Evolutionary conservation across 345 rosid genomes (phyloP).

Genomic region (Euphorbia tirucalli): DNA sequence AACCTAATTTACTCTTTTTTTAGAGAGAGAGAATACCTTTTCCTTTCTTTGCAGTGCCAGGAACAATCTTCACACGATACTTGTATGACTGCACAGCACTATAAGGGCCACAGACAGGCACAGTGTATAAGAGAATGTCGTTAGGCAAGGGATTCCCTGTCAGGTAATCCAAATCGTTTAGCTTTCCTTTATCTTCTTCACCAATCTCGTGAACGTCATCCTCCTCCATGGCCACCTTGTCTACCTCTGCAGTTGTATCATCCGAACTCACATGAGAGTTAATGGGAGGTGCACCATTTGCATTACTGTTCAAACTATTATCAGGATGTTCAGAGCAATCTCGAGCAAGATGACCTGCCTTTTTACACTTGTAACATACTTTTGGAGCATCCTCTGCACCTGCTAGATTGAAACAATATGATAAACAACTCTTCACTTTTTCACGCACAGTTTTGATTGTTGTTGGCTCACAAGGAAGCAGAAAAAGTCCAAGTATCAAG

Average conservation of each 20-base stretch:
- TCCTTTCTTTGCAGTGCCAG: constrained; percentile 92
- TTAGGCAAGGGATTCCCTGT: constrained; percentile 77
- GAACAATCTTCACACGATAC: constrained; percentile 81
- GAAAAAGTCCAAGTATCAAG: background rate
- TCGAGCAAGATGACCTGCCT: constrained; percentile 77
- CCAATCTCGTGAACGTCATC: constrained; percentile 87
- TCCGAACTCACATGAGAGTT: constrained; percentile 17
- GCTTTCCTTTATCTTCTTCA: constrained; percentile 82
- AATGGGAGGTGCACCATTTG: constrained; percentile 26
- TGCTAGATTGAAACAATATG: constrained; percentile 30
- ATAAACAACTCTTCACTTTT: background rate
- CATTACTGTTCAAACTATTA: constrained; percentile 30
- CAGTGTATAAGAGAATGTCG: constrained; percentile 76
- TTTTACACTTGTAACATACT: constrained; percentile 89
- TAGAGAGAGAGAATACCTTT: constrained; percentile 52
- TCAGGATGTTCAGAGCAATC: constrained; percentile 72
- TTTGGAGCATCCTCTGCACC: constrained; percentile 66
- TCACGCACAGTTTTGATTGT: background rate
- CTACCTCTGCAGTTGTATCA: constrained; percentile 39
- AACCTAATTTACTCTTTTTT: too few species aligned
- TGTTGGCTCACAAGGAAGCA: background rate
- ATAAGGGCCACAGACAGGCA: constrained; percentile 95
- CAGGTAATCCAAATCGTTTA: constrained; percentile 84
- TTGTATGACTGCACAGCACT: constrained; percentile 83
- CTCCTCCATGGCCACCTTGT: constrained; percentile 85